These are phyloP conservation scores for Pleurotus platypus DNA, from an alignment of 768 basidiomycete genomes.

Conservation along the genomic window DNA sequence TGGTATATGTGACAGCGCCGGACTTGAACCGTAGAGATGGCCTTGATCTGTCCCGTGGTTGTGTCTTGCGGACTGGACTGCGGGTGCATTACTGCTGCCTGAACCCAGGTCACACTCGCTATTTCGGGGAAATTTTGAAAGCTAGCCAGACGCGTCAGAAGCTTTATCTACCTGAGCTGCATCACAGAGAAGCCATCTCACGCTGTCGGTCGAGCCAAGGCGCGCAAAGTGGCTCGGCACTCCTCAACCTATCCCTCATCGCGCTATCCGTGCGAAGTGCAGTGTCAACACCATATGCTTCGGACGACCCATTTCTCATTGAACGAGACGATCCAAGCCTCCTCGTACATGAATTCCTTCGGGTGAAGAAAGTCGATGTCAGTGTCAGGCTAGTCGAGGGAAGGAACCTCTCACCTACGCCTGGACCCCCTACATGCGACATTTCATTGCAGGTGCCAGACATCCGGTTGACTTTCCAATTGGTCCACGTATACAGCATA, in stretches of 20 bases:
- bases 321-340: constrained; percentile 48
- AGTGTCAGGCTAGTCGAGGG: constrained; percentile 23
- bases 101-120: constrained; percentile 31
- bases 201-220: constrained; percentile 31
- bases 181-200: constrained; percentile 38
- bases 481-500: constrained; percentile 67
- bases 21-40: constrained; percentile 77
- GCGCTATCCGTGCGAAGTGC: constrained; percentile 56
- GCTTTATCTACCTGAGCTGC: constrained; percentile 52
- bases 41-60: constrained; percentile 63
- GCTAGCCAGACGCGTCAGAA: constrained; percentile 46
- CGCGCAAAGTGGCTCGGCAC: constrained; percentile 32
- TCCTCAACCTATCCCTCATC: constrained; percentile 41
- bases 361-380: constrained; percentile 26
- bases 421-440: constrained; percentile 37
- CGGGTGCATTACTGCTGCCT: constrained; percentile 56
- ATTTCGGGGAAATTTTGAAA: constrained; percentile 29
- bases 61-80: constrained; percentile 54
- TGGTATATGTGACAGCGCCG: constrained; percentile 68
- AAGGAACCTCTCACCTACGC: constrained; percentile 15
- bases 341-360: constrained; percentile 40
- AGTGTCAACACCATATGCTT: constrained; percentile 61
- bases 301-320: constrained; percentile 60
- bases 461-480: constrained; percentile 48
- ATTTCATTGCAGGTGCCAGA: constrained; percentile 49